Evolutionary conservation across 129 eudicot species (phyloP).

Genomic region (Centrapalus pauciflorus): DNA sequence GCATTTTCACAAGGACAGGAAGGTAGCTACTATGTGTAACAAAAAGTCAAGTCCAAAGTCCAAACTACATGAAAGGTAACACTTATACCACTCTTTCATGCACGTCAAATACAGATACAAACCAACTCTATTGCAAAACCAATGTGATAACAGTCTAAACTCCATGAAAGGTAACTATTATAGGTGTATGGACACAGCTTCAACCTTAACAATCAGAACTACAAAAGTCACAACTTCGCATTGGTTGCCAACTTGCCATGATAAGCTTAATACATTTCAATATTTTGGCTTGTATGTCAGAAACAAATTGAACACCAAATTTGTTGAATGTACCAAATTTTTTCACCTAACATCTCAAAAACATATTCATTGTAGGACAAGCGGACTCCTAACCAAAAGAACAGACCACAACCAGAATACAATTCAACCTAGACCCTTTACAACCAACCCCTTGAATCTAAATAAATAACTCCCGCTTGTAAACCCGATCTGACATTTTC

Average conservation of each 20-base stretch:
- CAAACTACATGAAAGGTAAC: too few relatives aligned
- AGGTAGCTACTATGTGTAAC: neutral
- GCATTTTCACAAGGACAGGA: neutral
- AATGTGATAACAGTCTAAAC: neutral
- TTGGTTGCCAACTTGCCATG: neutral
- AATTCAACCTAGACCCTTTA: neutral
- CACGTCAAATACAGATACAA: neutral
- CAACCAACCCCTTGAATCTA: neutral
- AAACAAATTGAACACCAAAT: neutral
- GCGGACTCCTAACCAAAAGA: neutral
- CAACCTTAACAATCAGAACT: neutral
- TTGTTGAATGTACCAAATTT: neutral
- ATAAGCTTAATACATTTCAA: neutral
- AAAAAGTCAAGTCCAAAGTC: neutral
- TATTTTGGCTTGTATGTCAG: neutral
- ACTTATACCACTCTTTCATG: neutral
- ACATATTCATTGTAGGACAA: neutral
- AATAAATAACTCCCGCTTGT: neutral
- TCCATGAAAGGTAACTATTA: neutral
- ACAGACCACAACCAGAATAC: neutral
- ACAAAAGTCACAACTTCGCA: neutral
- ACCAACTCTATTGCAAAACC: neutral
- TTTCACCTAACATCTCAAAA: neutral
- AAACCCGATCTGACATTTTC: neutral
- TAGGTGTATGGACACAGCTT: neutral